Evolutionary conservation across 768 basidiomycete genomes (phyloP), one percentile per base, ranked within the genome.

Genomic region (Trametes cingulata): DNA sequence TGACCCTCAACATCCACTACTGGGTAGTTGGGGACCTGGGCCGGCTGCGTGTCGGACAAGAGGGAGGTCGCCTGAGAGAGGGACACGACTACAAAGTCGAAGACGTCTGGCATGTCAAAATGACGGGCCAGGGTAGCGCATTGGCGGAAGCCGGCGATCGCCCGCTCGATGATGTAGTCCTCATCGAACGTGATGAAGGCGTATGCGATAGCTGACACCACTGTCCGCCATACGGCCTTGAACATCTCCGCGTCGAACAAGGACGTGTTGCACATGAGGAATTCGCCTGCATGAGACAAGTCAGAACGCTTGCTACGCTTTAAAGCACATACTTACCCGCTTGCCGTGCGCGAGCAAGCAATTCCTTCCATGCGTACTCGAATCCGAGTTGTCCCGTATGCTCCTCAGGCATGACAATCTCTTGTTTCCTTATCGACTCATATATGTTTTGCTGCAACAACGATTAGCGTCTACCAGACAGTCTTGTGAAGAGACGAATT

Each of bases 281-380:
- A 80, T 35, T 83, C 77, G 46, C 86, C 85, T 88, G 66, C 62
- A 37, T 47, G 14, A 49, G 49, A 42, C 27, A 35, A 47, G 20
- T 43, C 22, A 51, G 33, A 5, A 12, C 25, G 22, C 17, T 19
- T 1, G 10, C 13, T 12, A 9, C 15, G 12, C 35, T 6, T 1
- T 17, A 39, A 40, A 7, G 36, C 29, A n/a, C 37, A 48, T 9
- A 69, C 81, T 42, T 60, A 90, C 94, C 93, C 61, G 93, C 85
- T 70, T 86, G 86, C 56, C 86, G 82, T 45, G 95, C 86, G 33
- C 97, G 84, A 33, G 87, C 75, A 37, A 98, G 80, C 10, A 99
- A 78, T 66, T 98, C 95, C 71, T 97, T 98, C 97, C 97, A 99
- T 17, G 97, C 96, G 71, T 96, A 97, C 67, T 98, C 97, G 71